A percentile compares a stretch with the other conserved stretches of the same genome.
phyloP scores from a whole-genome alignment of 1,284 basidiomycete species.

The Boletellus sp. region DNA sequence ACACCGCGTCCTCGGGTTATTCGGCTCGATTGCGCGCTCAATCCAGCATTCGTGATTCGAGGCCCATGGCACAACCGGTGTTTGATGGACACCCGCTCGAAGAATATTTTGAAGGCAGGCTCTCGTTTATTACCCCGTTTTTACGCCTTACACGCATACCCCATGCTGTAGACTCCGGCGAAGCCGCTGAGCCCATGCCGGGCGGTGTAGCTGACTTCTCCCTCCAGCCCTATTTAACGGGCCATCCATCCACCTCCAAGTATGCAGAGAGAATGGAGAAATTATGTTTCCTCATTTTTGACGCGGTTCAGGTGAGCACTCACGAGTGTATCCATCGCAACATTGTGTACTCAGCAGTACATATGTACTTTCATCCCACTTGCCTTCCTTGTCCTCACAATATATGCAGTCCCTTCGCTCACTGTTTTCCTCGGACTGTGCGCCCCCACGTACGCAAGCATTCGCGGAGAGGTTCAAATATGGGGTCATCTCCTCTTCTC shows the following conservation, averaged over 20 bases:
- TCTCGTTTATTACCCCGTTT: slow-evolving; percentile 3
- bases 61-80: slow-evolving; percentile 68
- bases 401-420: slow-evolving; percentile 33
- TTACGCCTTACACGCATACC: slow-evolving; percentile 13
- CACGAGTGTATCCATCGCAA: slow-evolving; percentile 7
- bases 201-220: slow-evolving; percentile 29
- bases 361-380: background rate
- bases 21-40: slow-evolving; percentile 4
- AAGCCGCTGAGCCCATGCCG: slow-evolving; percentile 43
- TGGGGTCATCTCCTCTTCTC: slow-evolving; percentile 76
- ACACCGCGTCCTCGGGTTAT: slow-evolving; percentile 14
- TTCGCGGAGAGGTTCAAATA: slow-evolving; percentile 82
- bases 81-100: slow-evolving; percentile 76
- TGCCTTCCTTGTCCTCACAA: background rate
- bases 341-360: slow-evolving; percentile 10
- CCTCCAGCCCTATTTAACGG: slow-evolving; percentile 18
- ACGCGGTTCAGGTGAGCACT: slow-evolving; percentile 25
- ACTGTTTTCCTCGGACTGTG: slow-evolving; percentile 22
- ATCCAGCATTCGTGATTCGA: background rate
- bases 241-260: slow-evolving; percentile 10
- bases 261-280: slow-evolving; percentile 28
- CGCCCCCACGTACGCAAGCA: slow-evolving; percentile 34
- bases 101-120: slow-evolving; percentile 66
- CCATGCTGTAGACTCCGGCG: slow-evolving; percentile 50
- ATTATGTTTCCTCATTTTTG: slow-evolving; percentile 24